Evolutionary conservation across 192 early-diverging fungal genomes (phyloP).

Genomic region (Coemansia sp.): DNA sequence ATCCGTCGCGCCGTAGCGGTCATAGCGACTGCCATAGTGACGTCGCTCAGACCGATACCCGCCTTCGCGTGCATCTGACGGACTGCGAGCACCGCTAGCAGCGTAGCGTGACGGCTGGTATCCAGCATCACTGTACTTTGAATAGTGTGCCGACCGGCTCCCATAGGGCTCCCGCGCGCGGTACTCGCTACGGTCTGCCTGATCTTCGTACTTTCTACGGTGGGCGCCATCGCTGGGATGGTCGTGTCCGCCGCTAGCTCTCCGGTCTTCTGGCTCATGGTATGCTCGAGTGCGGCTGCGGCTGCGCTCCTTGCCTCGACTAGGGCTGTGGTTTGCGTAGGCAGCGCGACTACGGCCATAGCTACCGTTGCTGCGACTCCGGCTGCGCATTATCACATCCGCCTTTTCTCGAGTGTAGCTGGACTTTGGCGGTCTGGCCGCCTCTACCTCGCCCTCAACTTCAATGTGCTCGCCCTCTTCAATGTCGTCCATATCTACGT

Average conservation of each 20-base stretch:
- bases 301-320: constrained; percentile 18
- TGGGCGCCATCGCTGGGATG: constrained; percentile 17
- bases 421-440: not conserved
- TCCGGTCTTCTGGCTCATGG: constrained; percentile 22
- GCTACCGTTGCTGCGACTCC: constrained; percentile 18
- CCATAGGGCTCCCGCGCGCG: constrained; percentile 22
- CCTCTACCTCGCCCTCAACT: constrained; percentile 21
- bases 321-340: constrained; percentile 12
- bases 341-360: constrained; percentile 13
- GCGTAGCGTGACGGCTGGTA: constrained; percentile 24
- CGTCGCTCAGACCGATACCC: constrained; percentile 39
- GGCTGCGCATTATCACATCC: constrained; percentile 9
- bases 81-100: constrained; percentile 25
- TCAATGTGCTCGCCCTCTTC: constrained; percentile 57
- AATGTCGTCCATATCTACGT: constrained; percentile 39
- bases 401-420: not conserved
- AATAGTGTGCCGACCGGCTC: constrained; percentile 21
- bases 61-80: constrained; percentile 21
- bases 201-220: constrained; percentile 37
- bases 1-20: constrained; percentile 18
- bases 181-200: constrained; percentile 30
- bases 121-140: constrained; percentile 21
- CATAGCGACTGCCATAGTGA: constrained; percentile 30
- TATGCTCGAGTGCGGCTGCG: constrained; percentile 17
- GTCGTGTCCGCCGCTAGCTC: constrained; percentile 23